Conservation (phyloP, 116 monocot species). For the Posidonia oceanica region DNA sequence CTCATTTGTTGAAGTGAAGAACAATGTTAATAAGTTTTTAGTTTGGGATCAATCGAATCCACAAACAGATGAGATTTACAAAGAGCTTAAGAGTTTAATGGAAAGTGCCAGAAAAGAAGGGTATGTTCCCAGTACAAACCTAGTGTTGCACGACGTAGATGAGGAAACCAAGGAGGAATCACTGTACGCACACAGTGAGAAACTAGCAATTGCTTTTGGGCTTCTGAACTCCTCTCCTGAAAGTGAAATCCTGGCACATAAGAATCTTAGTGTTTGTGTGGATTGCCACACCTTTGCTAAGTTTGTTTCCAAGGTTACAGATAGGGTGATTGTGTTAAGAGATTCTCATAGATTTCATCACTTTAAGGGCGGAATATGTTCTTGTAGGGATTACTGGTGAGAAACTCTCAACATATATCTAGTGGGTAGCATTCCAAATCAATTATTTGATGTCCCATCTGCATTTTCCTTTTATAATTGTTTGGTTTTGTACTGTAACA, state of each 20-base stretch:
- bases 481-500: too few species aligned
- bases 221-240: conserved; percentile 17
- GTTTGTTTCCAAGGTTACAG: conserved; percentile 18
- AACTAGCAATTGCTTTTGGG: conserved; percentile 24
- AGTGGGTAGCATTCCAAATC: too few species aligned
- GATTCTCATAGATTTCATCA: conserved; percentile 24
- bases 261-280: conserved; percentile 19
- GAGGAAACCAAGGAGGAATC: conserved; percentile 35
- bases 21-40: conserved; percentile 15
- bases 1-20: conserved; percentile 21
- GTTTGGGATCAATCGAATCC: conserved; percentile 17
- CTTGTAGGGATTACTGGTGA: conserved; percentile 35
- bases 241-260: conserved; percentile 18
- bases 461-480: too few species aligned
- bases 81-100: conserved; percentile 13
- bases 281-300: conserved; percentile 25
- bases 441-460: too few species aligned
- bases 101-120: conserved; percentile 22
- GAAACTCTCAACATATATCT: neutral
- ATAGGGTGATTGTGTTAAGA: conserved; percentile 14
- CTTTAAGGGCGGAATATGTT: conserved; percentile 18
- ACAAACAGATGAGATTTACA: conserved; percentile 15
- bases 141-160: conserved; percentile 31
- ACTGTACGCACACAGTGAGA: conserved; percentile 29
- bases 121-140: conserved; percentile 13